Evolutionary conservation across 1,284 basidiomycete species (phyloP).

Genomic region (Ceratobasidium sp.): DNA sequence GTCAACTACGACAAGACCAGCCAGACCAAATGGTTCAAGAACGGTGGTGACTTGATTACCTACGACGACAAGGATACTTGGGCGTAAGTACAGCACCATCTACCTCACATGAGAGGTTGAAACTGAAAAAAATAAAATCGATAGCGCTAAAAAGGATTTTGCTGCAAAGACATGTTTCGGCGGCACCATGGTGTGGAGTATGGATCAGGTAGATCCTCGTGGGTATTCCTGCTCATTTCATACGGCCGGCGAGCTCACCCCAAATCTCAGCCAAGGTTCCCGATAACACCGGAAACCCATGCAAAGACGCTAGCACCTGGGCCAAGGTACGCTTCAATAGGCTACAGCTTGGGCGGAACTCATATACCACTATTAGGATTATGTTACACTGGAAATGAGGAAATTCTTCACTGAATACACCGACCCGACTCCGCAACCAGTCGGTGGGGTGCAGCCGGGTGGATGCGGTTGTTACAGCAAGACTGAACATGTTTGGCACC

Average conservation of each 20-base stretch:
- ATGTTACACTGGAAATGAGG: conserved; percentile 10
- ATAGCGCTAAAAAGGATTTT: conserved; percentile 20
- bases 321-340: background rate
- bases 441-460: background rate
- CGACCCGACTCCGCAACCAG: conserved; percentile 3
- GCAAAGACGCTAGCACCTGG: conserved; percentile 15
- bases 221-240: background rate
- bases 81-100: background rate
- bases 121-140: background rate
- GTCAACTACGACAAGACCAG: conserved; percentile 21
- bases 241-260: background rate
- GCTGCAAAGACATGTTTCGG: conserved; percentile 25
- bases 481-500: conserved; percentile 13
- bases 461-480: conserved; percentile 24
- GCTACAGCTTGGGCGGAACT: background rate
- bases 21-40: conserved; percentile 31
- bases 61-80: conserved; percentile 26
- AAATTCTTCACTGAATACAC: conserved; percentile 20
- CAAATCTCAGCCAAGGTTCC: background rate
- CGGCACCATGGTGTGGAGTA: conserved; percentile 28
- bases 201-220: conserved; percentile 28
- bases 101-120: background rate
- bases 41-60: conserved; percentile 24
- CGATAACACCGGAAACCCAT: conserved; percentile 12
- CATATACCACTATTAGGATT: conserved; percentile 4